A percentile compares a stretch with the other conserved stretches of the same genome.
Evolutionary conservation across 2,329 filamentous ascomycete genomes (phyloP).

Genomic region (Boeremia exigua): DNA sequence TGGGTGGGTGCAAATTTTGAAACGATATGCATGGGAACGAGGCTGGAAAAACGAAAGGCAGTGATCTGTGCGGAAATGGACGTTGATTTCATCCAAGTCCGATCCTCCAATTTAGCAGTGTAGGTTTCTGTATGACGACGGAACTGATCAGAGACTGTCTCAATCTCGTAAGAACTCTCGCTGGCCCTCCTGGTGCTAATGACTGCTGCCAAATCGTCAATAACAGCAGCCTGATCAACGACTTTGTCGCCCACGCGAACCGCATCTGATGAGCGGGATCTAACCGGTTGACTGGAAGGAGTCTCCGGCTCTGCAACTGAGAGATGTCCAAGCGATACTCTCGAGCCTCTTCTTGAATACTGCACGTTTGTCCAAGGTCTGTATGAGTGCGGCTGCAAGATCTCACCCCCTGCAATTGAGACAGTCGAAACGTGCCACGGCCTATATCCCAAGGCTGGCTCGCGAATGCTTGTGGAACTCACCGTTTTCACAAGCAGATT

Average conservation of each 20-base stretch:
- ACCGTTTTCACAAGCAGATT: background rate
- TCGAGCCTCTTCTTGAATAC: background rate
- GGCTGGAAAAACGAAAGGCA: background rate
- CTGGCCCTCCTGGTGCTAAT: background rate
- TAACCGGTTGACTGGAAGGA: too few relatives aligned
- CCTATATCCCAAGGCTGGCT: background rate
- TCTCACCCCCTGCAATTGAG: background rate
- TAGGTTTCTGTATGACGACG: background rate
- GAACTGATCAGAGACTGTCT: background rate
- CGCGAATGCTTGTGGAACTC: background rate
- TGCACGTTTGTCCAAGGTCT: background rate
- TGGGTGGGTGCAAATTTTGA: background rate
- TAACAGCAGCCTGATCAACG: background rate
- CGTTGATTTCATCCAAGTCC: background rate
- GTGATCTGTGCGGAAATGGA: slow-evolving; percentile 1
- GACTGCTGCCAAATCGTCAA: background rate
- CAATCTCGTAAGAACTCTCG: background rate
- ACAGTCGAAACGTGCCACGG: background rate
- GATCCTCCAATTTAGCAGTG: background rate
- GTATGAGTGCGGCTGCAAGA: background rate
- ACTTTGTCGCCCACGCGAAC: background rate
- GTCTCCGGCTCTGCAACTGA: too few relatives aligned
- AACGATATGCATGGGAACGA: background rate
- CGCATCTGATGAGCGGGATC: background rate
- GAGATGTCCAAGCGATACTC: background rate